A percentile compares a stretch with the other conserved stretches of the same genome.
Evolutionary conservation across 441 rosid species (phyloP).

Genomic region (Bocquillonia castaneifolia): DNA sequence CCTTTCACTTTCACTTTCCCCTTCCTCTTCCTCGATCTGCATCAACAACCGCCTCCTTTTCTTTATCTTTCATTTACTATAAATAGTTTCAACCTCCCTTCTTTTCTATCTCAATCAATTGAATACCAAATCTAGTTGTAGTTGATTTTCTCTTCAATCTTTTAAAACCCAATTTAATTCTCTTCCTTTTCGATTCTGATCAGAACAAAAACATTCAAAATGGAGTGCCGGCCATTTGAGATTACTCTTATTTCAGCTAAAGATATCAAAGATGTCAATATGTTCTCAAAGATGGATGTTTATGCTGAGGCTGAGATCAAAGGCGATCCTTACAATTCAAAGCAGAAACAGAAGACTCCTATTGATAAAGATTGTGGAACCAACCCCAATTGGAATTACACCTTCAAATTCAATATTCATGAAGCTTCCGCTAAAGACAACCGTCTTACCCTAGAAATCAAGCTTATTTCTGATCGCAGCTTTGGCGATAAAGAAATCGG

Average conservation of each 20-base stretch:
- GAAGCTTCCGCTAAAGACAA: constrained; percentile 44
- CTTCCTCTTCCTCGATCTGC: not conserved
- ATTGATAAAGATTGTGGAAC: constrained; percentile 53
- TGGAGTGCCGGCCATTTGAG: constrained; percentile 57
- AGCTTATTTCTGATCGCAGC: constrained; percentile 48
- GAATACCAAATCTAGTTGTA: no score
- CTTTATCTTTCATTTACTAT: not conserved
- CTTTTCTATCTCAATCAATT: not conserved
- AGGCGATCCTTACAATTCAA: constrained; percentile 35
- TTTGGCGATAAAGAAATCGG: constrained; percentile 58
- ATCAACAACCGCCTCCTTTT: not conserved
- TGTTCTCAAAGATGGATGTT: constrained; percentile 59
- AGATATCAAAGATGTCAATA: constrained; percentile 53
- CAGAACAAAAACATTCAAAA: not conserved
- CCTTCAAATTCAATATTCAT: constrained; percentile 43
- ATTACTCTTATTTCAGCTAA: constrained; percentile 45
- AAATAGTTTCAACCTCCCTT: not conserved
- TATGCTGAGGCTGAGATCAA: constrained; percentile 49
- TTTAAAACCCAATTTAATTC: not conserved
- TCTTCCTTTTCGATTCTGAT: not conserved
- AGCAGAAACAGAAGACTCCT: constrained; percentile 42
- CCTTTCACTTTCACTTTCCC: not conserved
- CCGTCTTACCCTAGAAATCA: constrained; percentile 36
- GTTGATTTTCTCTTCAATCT: not conserved
- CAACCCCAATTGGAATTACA: constrained; percentile 52